phyloP scores from a whole-genome alignment of 495 filamentous ascomycete genomes.

The Pyrenopolyporus hunteri region DNA sequence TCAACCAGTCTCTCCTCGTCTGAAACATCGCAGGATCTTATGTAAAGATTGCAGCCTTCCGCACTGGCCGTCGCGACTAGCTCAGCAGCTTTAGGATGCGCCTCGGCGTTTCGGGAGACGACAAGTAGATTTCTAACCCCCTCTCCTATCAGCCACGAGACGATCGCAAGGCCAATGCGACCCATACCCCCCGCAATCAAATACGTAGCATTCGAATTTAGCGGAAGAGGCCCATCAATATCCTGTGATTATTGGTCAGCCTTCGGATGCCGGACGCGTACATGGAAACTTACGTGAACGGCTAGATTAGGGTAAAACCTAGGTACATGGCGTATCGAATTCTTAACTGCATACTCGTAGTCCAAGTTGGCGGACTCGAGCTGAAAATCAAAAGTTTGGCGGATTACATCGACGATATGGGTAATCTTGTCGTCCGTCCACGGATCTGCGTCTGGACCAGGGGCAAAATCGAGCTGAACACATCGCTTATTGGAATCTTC shows the following conservation, averaged over 20 bases:
- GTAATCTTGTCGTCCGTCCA: slow-evolving; percentile 14
- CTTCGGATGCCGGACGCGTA: too few species aligned
- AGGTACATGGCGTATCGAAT: slow-evolving; percentile 18
- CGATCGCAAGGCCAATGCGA: slow-evolving; percentile 53
- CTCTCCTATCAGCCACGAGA: slow-evolving; percentile 54
- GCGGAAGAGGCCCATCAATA: too few species aligned
- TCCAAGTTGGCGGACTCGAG: not conserved
- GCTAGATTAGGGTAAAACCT: slow-evolving; percentile 12
- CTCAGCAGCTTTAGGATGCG: not conserved
- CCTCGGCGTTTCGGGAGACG: not conserved
- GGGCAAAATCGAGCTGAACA: slow-evolving; percentile 28
- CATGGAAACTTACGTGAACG: not conserved
- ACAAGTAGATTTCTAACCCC: slow-evolving; percentile 55
- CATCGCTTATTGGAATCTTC: slow-evolving; percentile 22
- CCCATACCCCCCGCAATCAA: slow-evolving; percentile 55
- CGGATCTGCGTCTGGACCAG: too few species aligned
- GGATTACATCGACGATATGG: slow-evolving; percentile 1
- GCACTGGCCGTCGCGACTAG: not conserved
- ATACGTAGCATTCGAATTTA: slow-evolving; percentile 42
- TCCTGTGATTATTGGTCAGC: too few species aligned
- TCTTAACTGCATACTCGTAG: slow-evolving; percentile 32
- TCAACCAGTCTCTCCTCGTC: slow-evolving; percentile 7
- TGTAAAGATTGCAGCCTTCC: slow-evolving; percentile 1
- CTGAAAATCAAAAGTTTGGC: slow-evolving; percentile 11
- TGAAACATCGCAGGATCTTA: slow-evolving; percentile 43